Evolutionary conservation across 192 early-diverging fungal species (phyloP).

Genomic region (Haplosporangium gracile): DNA sequence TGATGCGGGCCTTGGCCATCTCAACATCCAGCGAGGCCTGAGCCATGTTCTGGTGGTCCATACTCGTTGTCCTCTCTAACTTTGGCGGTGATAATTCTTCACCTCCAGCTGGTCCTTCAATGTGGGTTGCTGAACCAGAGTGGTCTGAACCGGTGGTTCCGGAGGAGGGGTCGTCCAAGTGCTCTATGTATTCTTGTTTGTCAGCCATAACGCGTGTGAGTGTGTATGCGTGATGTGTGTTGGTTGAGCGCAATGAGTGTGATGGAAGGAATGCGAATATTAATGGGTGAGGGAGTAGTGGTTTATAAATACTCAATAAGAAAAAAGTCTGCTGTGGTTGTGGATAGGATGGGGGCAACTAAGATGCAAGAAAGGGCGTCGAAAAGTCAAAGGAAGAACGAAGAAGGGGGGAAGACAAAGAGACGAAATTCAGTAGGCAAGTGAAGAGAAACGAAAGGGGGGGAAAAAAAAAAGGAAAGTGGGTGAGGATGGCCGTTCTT

Average conservation of each 20-base stretch:
- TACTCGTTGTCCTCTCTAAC: not conserved
- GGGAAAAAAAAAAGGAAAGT: not conserved
- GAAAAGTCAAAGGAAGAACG: not conserved
- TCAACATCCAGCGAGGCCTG: slow-evolving; percentile 10
- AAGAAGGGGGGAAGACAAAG: not conserved
- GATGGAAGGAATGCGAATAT: too few relatives aligned
- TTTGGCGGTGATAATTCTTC: not conserved
- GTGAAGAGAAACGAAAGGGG: not conserved
- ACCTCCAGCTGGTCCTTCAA: not conserved
- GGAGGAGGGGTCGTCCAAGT: not conserved
- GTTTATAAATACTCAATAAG: not conserved
- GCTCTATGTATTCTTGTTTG: slow-evolving; percentile 22
- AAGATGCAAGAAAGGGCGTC: not conserved
- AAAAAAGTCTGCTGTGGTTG: not conserved
- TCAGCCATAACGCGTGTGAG: slow-evolving; percentile 14
- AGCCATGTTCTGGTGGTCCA: slow-evolving; percentile 9
- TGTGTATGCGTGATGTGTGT: not conserved
- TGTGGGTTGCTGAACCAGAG: slow-evolving; percentile 7
- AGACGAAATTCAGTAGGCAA: too few relatives aligned
- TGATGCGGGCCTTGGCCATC: slow-evolving; percentile 14
- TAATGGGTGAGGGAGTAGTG: not conserved
- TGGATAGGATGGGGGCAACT: not conserved
- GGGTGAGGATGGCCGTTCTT: not conserved
- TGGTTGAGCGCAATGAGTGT: too few relatives aligned
- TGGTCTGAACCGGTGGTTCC: not conserved